Base-by-base conservation (phyloP, 2,329 filamentous ascomycete genomes). In the Westerdykella sp. region DNA sequence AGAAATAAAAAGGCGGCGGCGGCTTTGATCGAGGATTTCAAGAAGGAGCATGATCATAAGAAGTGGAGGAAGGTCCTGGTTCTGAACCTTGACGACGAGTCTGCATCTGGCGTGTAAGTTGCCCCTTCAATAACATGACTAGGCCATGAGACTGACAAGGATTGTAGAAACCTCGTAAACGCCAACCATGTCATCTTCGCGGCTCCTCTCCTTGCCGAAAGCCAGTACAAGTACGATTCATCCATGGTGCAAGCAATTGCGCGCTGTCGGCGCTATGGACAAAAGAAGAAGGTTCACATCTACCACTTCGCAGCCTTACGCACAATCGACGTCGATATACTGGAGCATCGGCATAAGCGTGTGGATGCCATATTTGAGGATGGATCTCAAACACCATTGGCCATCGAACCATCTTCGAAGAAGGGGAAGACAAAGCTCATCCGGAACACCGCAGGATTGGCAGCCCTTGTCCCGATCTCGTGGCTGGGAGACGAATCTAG, bases 261-360 rank as follows among this genome's bases (percentile, higher is more conserved):
- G 2, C 74, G 82, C 31, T 72, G 73, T 7, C 70, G 74, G 5
- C 71, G 82, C 2, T 79, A 75, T 43, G 77, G 79, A 0, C 81
- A 85, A 54, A 62, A 64, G 31, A 77, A 74, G 51, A 57, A 60
- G 1, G 80, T 85, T 2, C 69, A 78, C 41, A 72, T 83, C 13
- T 82, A 82, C 55, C 74, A 91, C 2, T 82, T 97, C 15, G 83
- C 95, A 7, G 93, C 88, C 10, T 84, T 96, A 59, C 84, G 94
- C 60, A 74, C 71, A 1, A 70, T 74, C 32, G 71, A 74, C 31
- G 67, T 74, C 1, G 71, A 74, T 45, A 68, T 74, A 13, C 47
- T 75, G 1, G 68, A 74, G 49, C 69, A 70, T 34, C 62, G 68
- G 2, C 68, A 73, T 43, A 60, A 59, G 12, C 58, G 67, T 1